phyloP scores from a whole-genome alignment of 2,329 filamentous ascomycete species.

The Kalmusia sp. region DNA sequence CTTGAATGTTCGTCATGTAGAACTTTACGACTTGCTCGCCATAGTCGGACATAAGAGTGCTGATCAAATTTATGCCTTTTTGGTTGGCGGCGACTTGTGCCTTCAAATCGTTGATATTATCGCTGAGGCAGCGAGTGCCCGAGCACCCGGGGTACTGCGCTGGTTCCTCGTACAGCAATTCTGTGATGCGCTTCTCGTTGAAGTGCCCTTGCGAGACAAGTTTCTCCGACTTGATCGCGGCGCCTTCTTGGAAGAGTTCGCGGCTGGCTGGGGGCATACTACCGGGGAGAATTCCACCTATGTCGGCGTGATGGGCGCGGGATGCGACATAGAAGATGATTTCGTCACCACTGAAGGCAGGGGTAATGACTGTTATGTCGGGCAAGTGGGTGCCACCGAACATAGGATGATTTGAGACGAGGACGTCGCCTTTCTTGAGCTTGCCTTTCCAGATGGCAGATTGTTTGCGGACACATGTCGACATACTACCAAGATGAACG shows the following conservation, averaged over 20 bases:
- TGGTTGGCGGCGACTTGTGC: constrained; percentile 88
- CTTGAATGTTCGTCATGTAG: constrained; percentile 84
- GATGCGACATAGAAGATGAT: constrained; percentile 86
- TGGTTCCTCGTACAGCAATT: constrained; percentile 75
- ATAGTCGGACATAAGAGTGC: constrained; percentile 77
- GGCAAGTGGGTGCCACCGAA: constrained; percentile 85
- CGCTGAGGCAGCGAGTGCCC: constrained; percentile 78
- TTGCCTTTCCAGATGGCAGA: constrained; percentile 81
- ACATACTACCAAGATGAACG: constrained; percentile 83
- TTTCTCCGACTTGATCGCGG: constrained; percentile 65
- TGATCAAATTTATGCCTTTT: constrained; percentile 82
- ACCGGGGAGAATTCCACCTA: constrained; percentile 81
- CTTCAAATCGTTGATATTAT: constrained; percentile 87
- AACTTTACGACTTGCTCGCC: constrained; percentile 78
- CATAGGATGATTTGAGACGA: constrained; percentile 85
- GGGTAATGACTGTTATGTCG: constrained; percentile 82
- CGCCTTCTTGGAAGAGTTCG: constrained; percentile 64
- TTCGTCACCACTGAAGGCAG: constrained; percentile 75
- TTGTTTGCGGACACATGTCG: constrained; percentile 81
- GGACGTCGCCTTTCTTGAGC: constrained; percentile 78
- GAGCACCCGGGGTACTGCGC: constrained; percentile 77
- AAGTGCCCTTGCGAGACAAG: constrained; percentile 79
- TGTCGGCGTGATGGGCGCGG: constrained; percentile 82
- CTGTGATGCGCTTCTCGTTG: constrained; percentile 76
- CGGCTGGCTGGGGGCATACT: constrained; percentile 82